These are phyloP conservation scores for Stipa capillata DNA, from an alignment of 176 grass and related monocot genomes.

Conservation along the genomic window DNA sequence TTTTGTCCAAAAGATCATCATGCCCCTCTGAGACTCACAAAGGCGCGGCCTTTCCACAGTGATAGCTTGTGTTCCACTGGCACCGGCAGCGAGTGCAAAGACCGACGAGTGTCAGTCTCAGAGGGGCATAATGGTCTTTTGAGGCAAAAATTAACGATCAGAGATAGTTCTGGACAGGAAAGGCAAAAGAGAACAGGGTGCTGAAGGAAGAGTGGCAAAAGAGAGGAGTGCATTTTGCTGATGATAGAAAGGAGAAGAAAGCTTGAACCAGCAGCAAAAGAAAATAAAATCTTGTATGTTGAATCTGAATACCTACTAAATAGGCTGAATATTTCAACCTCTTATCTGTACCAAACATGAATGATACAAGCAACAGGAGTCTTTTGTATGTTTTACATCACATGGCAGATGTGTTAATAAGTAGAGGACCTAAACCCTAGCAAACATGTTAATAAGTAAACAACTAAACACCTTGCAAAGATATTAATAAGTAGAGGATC, in stretches of 20 bases:
- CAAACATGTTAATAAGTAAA: slow-evolving; percentile 6
- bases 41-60: no score
- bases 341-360: background rate
- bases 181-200: background rate
- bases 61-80: no score
- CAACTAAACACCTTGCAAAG: background rate
- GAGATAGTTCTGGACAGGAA: background rate
- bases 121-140: background rate
- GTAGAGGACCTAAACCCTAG: background rate
- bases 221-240: background rate
- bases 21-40: background rate
- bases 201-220: background rate
- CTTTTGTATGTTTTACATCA: background rate
- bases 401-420: background rate
- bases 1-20: background rate
- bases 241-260: background rate
- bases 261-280: background rate
- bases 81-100: no score
- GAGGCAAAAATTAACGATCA: background rate
- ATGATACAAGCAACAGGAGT: background rate
- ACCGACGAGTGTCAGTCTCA: background rate
- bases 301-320: slow-evolving; percentile 8
- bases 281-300: background rate
- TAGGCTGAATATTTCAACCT: background rate
- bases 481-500: background rate